Evolutionary conservation across 345 rosid genomes (phyloP).

Genomic region (Jatropha curcas): DNA sequence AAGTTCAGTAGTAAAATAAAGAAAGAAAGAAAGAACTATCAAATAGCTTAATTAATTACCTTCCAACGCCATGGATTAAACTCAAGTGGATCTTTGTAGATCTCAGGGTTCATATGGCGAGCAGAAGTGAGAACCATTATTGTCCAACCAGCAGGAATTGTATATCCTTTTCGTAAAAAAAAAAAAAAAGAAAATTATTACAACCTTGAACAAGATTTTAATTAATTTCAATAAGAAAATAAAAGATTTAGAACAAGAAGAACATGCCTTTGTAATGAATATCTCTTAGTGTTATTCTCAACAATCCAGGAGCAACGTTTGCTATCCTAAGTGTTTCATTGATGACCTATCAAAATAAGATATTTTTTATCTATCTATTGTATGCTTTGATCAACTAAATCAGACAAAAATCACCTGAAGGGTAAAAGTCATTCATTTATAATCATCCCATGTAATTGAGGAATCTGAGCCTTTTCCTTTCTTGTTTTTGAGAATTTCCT

Average conservation of each 20-base stretch:
- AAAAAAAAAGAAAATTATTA: not conserved
- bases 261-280: slow-evolving; percentile 24
- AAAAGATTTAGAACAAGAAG: too few species aligned
- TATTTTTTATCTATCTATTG: not conserved
- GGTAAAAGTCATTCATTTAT: not conserved
- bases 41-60: not conserved
- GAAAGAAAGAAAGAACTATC: too few species aligned
- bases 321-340: slow-evolving; percentile 37
- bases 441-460: not conserved
- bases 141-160: slow-evolving; percentile 25
- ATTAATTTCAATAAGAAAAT: too few species aligned
- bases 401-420: not conserved
- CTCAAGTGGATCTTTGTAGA: slow-evolving; percentile 22
- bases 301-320: slow-evolving; percentile 29
- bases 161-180: slow-evolving; percentile 28
- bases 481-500: not conserved
- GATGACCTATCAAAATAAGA: slow-evolving; percentile 27
- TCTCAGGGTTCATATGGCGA: slow-evolving; percentile 20
- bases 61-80: slow-evolving; percentile 38
- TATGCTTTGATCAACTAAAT: not conserved
- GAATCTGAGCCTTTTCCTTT: not conserved
- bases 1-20: too few species aligned
- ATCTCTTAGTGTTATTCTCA: slow-evolving; percentile 28
- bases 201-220: not conserved
- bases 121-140: slow-evolving; percentile 19